Conservation (phyloP, 768 basidiomycete genomes). For the Pisolithus orientalis region DNA sequence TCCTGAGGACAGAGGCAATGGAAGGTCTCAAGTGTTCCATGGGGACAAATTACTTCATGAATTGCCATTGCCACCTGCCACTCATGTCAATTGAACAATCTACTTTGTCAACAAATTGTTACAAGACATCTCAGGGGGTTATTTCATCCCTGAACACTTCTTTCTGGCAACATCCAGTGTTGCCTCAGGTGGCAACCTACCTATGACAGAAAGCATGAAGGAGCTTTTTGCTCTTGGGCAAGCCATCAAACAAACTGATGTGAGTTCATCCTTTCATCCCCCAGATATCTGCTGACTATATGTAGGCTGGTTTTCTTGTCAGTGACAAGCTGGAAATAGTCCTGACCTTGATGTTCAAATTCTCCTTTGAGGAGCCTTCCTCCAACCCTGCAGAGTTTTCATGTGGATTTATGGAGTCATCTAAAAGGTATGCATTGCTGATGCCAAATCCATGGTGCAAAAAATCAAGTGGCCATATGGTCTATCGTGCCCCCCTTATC, state of each 20-base stretch:
- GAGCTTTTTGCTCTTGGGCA: too few species aligned
- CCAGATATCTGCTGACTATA: too few species aligned
- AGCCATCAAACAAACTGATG: too few species aligned
- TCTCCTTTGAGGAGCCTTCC: neutral
- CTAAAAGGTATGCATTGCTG: neutral
- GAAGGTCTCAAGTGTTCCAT: neutral
- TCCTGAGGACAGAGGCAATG: neutral
- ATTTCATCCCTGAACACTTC: constrained; percentile 8
- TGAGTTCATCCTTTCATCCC: too few species aligned
- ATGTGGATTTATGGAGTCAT: neutral
- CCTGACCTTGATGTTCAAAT: too few species aligned
- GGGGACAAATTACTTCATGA: neutral
- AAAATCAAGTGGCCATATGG: neutral
- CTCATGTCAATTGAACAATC: neutral
- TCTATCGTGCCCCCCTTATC: neutral
- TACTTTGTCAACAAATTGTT: constrained; percentile 16
- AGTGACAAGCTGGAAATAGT: too few species aligned
- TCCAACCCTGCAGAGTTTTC: neutral
- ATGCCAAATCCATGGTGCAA: neutral
- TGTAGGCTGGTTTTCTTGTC: too few species aligned
- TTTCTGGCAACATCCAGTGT: neutral
- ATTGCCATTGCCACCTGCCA: neutral
- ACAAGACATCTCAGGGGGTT: neutral
- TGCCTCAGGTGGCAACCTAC: too few species aligned
- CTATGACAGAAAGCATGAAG: too few species aligned